Percentiles rank a stretch among this genome's conserved stretches.
These are phyloP conservation scores for Trichosanthes truncata DNA, from an alignment of 306 rosid species.

Conservation along the genomic window DNA sequence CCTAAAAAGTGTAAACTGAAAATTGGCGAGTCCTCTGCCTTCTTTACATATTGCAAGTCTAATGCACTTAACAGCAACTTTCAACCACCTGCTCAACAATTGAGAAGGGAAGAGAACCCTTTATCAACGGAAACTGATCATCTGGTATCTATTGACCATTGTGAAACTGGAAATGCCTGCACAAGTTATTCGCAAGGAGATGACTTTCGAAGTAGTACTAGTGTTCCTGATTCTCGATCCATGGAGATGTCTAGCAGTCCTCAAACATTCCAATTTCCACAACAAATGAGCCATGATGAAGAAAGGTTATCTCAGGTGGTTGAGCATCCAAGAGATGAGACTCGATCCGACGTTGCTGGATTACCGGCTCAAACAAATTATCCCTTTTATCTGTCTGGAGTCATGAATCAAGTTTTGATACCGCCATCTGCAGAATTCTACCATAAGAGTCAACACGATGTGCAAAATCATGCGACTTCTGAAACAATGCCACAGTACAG, in stretches of 20 bases:
- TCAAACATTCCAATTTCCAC: conserved; percentile 39
- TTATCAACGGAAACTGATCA: conserved; percentile 25
- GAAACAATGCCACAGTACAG: conserved; percentile 52
- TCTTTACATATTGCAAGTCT: conserved; percentile 72
- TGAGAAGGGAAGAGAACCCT: conserved; percentile 30
- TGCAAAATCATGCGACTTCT: conserved; percentile 39
- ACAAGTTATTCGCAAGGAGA: conserved; percentile 52
- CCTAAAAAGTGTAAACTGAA: conserved; percentile 71
- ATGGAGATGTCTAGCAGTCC: conserved; percentile 78
- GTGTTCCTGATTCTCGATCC: conserved; percentile 63
- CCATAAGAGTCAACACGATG: conserved; percentile 48
- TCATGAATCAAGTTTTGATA: conserved; percentile 54
- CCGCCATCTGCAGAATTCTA: conserved; percentile 48
- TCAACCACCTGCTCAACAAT: conserved; percentile 30
- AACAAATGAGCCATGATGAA: conserved; percentile 34
- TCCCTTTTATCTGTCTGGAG: conserved; percentile 63
- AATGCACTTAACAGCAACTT: conserved; percentile 30
- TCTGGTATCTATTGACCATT: conserved; percentile 29
- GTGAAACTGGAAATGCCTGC: conserved; percentile 46
- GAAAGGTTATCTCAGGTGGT: conserved; percentile 31
- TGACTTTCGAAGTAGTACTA: conserved; percentile 51
- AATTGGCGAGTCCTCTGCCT: conserved; percentile 92
- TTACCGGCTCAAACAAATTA: conserved; percentile 43
- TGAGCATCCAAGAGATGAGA: conserved; percentile 20
- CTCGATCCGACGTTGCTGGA: conserved; percentile 33